Evolutionary conservation across 768 basidiomycete genomes (phyloP).

Genomic region (Leccinum broughii): DNA sequence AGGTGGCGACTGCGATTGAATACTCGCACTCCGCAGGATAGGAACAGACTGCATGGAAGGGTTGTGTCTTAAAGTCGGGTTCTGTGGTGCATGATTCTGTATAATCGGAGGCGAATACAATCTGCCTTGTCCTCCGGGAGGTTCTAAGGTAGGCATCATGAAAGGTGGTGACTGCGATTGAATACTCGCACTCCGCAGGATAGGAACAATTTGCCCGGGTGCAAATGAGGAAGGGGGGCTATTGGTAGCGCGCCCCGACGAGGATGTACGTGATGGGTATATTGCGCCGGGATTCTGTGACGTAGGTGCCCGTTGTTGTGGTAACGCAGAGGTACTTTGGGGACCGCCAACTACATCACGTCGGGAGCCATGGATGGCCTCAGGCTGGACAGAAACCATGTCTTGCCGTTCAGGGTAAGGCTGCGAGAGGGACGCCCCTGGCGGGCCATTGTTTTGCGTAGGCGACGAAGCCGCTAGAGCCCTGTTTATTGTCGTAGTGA

Average conservation of each 20-base stretch:
- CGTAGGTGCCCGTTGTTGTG: slow-evolving; percentile 19
- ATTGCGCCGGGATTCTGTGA: slow-evolving; percentile 19
- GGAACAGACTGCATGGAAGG: slow-evolving; percentile 26
- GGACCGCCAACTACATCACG: slow-evolving; percentile 5
- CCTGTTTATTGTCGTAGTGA: background rate
- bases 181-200: slow-evolving; percentile 40
- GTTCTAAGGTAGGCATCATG: slow-evolving; percentile 22
- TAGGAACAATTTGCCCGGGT: slow-evolving; percentile 39
- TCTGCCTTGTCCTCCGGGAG: slow-evolving; percentile 18
- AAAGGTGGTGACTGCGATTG: slow-evolving; percentile 27
- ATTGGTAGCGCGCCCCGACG: slow-evolving; percentile 15
- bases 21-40: slow-evolving; percentile 41
- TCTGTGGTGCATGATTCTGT: slow-evolving; percentile 13
- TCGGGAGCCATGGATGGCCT: slow-evolving; percentile 8
- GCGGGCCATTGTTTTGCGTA: slow-evolving; percentile 4
- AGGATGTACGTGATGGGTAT: slow-evolving; percentile 28
- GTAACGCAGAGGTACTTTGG: slow-evolving; percentile 5
- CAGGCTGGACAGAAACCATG: background rate
- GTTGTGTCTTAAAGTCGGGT: slow-evolving; percentile 20
- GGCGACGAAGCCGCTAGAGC: background rate
- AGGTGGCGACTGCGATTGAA: slow-evolving; percentile 27
- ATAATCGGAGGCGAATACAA: slow-evolving; percentile 16
- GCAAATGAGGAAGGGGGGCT: slow-evolving; percentile 36
- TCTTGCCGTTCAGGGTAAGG: slow-evolving; percentile 8
- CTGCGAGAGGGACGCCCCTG: slow-evolving; percentile 6